Conservation (phyloP, 1,284 basidiomycete species). For the Puccinia polysora region DNA sequence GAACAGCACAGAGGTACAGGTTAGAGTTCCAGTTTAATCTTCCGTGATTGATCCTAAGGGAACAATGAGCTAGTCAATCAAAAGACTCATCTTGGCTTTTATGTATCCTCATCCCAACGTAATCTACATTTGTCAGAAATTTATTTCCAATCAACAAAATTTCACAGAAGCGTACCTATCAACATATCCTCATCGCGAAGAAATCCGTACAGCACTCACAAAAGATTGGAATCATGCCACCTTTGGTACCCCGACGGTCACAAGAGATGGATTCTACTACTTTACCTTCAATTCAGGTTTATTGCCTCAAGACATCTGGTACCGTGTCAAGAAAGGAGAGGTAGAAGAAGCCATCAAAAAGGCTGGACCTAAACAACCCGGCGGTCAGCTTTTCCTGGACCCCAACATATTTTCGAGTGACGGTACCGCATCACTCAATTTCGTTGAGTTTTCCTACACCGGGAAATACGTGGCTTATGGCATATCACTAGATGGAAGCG, state of each 20-base stretch:
- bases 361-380: slow-evolving; percentile 74
- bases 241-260: slow-evolving; percentile 58
- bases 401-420: slow-evolving; percentile 65
- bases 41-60: too few relatives aligned
- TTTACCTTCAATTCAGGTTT: slow-evolving; percentile 49
- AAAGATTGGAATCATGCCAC: slow-evolving; percentile 65
- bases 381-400: too few relatives aligned
- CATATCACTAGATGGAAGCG: slow-evolving; percentile 61
- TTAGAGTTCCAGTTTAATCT: too few relatives aligned
- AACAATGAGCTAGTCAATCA: too few relatives aligned
- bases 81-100: too few relatives aligned
- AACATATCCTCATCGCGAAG: too few relatives aligned
- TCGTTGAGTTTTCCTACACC: slow-evolving; percentile 63
- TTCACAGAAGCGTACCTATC: too few relatives aligned
- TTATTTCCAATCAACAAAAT: too few relatives aligned
- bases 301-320: slow-evolving; percentile 58
- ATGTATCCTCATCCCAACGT: too few relatives aligned
- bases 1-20: too few relatives aligned
- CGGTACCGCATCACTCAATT: slow-evolving; percentile 64
- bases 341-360: slow-evolving; percentile 59
- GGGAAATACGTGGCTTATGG: slow-evolving; percentile 70
- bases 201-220: slow-evolving; percentile 62
- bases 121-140: too few relatives aligned
- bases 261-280: slow-evolving; percentile 68
- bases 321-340: slow-evolving; percentile 60